Evolutionary conservation across 2,329 filamentous ascomycete genomes (phyloP), one percentile per base, ranked within the genome.

Genomic region (Pestalotiopsis sp.): DNA sequence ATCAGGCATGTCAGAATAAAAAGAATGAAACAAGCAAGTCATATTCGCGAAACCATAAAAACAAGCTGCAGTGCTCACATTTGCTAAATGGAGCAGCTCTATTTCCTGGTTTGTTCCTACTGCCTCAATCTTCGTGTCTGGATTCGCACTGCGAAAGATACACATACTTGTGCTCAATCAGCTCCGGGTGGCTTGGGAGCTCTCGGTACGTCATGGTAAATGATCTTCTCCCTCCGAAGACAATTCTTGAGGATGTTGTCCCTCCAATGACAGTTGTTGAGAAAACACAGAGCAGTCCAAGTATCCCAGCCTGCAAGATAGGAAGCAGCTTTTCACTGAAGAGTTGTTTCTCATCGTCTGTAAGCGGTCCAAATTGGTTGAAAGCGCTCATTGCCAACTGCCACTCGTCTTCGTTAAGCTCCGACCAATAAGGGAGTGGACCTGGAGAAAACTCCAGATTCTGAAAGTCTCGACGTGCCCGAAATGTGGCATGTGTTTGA

Each of bases 301-400:
- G 12, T 9, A 45, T 12, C 40, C 40, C 40, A 17, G 40, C 40
- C 40, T 13, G 40, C 40, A 45, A 45, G 14, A 45, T 45, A 3
- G 40, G 40, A 45, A 45, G 40, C 40, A 45, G 12, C 12, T 13
- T 13, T 1, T 45, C 40, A 13, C 40, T 45, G 4, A 45, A 45
- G 14, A 45, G 40, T 78, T 83, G 1, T 17, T 13, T 13, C 40
- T 45, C 40, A 13, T 7, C 0, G 12, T 45, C 3, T 17, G 40
- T 45, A 3, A 45, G 40, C 12, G 40, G 40, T 4, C 40, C 14
- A 13, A 12, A 13, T 12, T 45, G 40, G 14, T 45, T 45, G 40
- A 45, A 45, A 45, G 12, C 13, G 14, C 40, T 45, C 40, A 45
- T 45, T 4, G 40, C 40, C 40, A 17, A 45, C 40, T 45, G 12